Evolutionary conservation across 2,329 filamentous ascomycete genomes (phyloP), one percentile per base, ranked within the genome.

Genomic region (Colletotrichum tropicale): DNA sequence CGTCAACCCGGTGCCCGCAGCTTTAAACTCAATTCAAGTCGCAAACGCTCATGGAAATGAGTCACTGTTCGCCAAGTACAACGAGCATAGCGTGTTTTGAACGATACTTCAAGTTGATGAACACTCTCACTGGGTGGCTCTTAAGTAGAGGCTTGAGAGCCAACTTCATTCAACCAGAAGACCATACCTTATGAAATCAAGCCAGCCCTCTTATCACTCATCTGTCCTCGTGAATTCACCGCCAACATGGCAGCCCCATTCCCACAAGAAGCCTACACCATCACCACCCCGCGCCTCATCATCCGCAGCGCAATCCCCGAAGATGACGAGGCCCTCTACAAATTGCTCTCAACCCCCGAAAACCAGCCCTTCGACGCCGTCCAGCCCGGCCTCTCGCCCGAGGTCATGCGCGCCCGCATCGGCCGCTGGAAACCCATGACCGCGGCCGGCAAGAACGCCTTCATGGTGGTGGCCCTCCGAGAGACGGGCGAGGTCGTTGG

Each of bases 221-320:
- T 7, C n/a, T 48, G 2, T 13, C n/a, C 43, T 13, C n/a, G 18
- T 13, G n/a, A 6, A 52, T n/a, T n/a, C n/a, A n/a, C n/a, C n/a
- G 13, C 10, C n/a, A 74, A 32, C 9, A 77, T 76, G 75, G 43
- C 69, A 3, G 52, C 65, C 8, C 62, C 60, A 12, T 77, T 77
- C 30, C 75, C 75, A n/a, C 71, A 74, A 62, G 38, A 66, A 21
- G 69, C 60, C 13, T 71, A 77, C 34, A 52, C 58, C 18, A 87
- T 72, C 85, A 86, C 36, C 84, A 90, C 58, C 85, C 88, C 18
- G 83, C 82, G 83, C 43, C 81, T 87, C 28, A 83, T 84, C 28
- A 84, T 87, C 71, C 85, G 86, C 75, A 80, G 80, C 21, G 84
- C 83, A 1, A 79, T 81, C 10, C 30, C 38, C 10, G 55, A 70